Percentiles rank a stretch among this genome's conserved stretches.
phyloP scores from a whole-genome alignment of 2,329 filamentous ascomycete genomes.

The Rachicladosporium sp. region DNA sequence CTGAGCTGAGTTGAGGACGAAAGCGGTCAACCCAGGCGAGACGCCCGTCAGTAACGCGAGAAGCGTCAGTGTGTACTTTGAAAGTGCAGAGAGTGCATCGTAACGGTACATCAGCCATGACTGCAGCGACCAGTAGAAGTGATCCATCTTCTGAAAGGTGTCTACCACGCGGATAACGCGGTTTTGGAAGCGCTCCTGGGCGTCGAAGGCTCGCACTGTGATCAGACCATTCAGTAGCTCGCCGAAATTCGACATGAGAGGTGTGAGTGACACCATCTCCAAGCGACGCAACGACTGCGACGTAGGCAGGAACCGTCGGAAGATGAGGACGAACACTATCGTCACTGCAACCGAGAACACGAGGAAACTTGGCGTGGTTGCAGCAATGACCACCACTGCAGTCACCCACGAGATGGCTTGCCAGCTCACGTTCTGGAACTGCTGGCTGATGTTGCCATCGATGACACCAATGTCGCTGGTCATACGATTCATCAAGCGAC shows the following conservation, averaged over 20 bases:
- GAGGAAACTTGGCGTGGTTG: conserved; percentile 66
- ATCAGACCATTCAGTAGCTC: conserved; percentile 74
- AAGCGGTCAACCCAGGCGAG: conserved; percentile 67
- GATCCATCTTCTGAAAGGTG: conserved; percentile 85
- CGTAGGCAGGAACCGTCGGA: conserved; percentile 64
- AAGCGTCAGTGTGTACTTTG: conserved; percentile 60
- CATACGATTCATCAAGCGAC: conserved; percentile 80
- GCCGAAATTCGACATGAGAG: conserved; percentile 85
- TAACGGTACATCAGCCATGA: conserved; percentile 77
- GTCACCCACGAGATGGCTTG: conserved; percentile 59
- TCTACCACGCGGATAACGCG: conserved; percentile 72
- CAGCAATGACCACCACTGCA: conserved; percentile 64
- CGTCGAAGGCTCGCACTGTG: conserved; percentile 73
- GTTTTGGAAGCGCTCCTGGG: conserved; percentile 66
- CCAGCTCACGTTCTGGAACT: conserved; percentile 61
- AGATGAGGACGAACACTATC: conserved; percentile 57
- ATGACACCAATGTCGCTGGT: conserved; percentile 84
- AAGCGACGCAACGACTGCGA: conserved; percentile 73
- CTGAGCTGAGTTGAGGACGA: conserved; percentile 62
- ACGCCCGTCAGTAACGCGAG: conserved; percentile 65
- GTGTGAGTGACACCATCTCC: conserved; percentile 80
- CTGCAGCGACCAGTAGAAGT: conserved; percentile 85
- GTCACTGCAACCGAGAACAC: conserved; percentile 58
- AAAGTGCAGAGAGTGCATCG: conserved; percentile 56
- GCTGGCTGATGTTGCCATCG: conserved; percentile 69